These are phyloP conservation scores for Agastache rugosa DNA, from an alignment of 257 asterid genomes.

Conservation along the genomic window DNA sequence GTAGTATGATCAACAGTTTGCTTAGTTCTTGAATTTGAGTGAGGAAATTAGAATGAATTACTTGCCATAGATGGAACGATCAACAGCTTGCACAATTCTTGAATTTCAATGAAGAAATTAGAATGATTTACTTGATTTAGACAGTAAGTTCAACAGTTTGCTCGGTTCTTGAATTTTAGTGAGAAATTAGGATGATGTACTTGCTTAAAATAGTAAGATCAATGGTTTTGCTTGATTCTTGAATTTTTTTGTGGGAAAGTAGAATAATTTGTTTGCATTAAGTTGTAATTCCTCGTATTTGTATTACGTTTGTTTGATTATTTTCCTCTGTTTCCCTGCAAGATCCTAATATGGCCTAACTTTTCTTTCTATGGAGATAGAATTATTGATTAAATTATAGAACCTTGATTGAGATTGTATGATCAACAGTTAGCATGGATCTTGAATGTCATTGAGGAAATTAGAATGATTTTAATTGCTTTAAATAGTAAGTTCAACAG, in stretches of 20 bases:
- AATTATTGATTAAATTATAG: neutral
- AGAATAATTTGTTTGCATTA: too few species aligned
- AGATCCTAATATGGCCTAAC: neutral
- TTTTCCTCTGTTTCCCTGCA: neutral
- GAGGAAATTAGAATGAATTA: too few species aligned
- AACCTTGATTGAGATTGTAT: neutral
- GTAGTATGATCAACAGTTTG: neutral
- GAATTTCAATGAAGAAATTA: too few species aligned
- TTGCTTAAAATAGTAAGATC: too few species aligned
- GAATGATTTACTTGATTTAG: neutral
- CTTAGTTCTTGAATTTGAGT: conserved; percentile 8
- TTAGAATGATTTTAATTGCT: neutral
- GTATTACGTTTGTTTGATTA: too few species aligned
- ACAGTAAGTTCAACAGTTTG: neutral
- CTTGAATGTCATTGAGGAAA: neutral
- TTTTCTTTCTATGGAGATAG: neutral
- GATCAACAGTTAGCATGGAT: too few species aligned
- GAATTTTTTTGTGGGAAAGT: too few species aligned
- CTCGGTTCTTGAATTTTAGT: neutral
- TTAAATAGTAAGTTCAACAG: neutral
- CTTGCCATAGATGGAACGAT: neutral
- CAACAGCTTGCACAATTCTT: too few species aligned
- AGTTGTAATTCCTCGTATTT: neutral
- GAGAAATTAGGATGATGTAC: neutral
- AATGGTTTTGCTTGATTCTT: too few species aligned